Conservation (phyloP, 441 rosid species). For the Gossypium schwendimanii region DNA sequence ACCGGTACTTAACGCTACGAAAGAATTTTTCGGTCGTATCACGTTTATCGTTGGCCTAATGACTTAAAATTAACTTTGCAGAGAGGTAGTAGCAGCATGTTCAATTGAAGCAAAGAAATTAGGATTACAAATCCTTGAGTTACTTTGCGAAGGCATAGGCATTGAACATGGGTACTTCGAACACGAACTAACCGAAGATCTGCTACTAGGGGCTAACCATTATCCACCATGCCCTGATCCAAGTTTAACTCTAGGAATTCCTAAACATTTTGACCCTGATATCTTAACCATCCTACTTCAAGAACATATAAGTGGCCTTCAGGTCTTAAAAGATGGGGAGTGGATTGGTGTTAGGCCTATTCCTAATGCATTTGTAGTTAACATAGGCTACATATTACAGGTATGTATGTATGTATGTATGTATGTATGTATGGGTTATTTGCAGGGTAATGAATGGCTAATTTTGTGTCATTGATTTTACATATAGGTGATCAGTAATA, state of each 20-base stretch:
- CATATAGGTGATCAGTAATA: slow-evolving; percentile 1
- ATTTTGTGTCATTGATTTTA: neutral
- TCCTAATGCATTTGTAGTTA: slow-evolving; percentile 24
- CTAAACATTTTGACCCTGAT: slow-evolving; percentile 20
- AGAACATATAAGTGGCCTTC: slow-evolving; percentile 27
- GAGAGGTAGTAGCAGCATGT: slow-evolving; percentile 24
- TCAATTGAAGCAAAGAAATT: slow-evolving; percentile 27
- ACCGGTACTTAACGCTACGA: slow-evolving; percentile 8
- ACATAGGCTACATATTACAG: slow-evolving; percentile 24
- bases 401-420: neutral
- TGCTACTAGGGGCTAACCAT: slow-evolving; percentile 3
- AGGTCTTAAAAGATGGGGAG: slow-evolving; percentile 26
- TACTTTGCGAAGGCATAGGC: slow-evolving; percentile 27
- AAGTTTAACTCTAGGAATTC: slow-evolving; percentile 22
- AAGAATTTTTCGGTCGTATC: neutral
- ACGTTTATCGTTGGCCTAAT: neutral
- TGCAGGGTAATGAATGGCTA: neutral
- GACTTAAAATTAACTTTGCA: neutral
- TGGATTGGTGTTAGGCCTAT: slow-evolving; percentile 34
- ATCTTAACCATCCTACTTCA: slow-evolving; percentile 27
- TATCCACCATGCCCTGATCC: slow-evolving; percentile 36
- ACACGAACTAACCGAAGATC: neutral
- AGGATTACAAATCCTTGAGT: slow-evolving; percentile 21
- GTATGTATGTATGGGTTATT: neutral
- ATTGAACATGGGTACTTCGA: slow-evolving; percentile 18